These are phyloP conservation scores for Cladosporium cucumerinum DNA, from an alignment of 2,329 filamentous ascomycete genomes.

Conservation along the genomic window DNA sequence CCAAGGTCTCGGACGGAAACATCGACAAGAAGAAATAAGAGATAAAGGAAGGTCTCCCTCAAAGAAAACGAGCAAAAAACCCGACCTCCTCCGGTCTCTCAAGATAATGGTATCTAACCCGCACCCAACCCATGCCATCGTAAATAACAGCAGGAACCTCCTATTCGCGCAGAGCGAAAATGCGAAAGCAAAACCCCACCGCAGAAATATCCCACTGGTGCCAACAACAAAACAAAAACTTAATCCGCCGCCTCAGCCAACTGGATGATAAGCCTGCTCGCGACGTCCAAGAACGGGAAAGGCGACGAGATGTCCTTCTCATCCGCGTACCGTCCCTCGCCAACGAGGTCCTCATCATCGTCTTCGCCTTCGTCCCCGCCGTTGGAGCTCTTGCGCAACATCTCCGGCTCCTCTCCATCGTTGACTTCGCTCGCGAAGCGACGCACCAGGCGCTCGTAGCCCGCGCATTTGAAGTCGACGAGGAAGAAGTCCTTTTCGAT, in stretches of 20 bases:
- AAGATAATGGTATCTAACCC: slow-evolving; percentile 2
- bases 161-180: neutral
- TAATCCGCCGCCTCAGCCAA: slow-evolving; percentile 71
- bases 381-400: slow-evolving; percentile 20
- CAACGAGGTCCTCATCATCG: slow-evolving; percentile 33
- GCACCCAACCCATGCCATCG: slow-evolving; percentile 8
- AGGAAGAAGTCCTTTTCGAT: slow-evolving; percentile 91
- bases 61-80: neutral
- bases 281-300: slow-evolving; percentile 93
- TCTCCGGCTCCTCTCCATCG: slow-evolving; percentile 21
- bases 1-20: neutral
- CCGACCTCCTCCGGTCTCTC: neutral
- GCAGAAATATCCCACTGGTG: neutral
- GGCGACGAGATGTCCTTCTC: slow-evolving; percentile 95
- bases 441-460: slow-evolving; percentile 80
- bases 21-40: neutral
- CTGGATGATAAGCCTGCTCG: slow-evolving; percentile 87
- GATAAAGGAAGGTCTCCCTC: neutral
- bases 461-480: slow-evolving; percentile 97
- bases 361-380: slow-evolving; percentile 30
- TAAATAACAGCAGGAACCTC: neutral
- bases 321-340: slow-evolving; percentile 56
- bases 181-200: neutral
- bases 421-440: slow-evolving; percentile 38
- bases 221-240: neutral